A percentile compares a stretch with the other conserved stretches of the same genome.
These are phyloP conservation scores for Acacia confusa DNA, from an alignment of 306 rosid species.

Conservation along the genomic window DNA sequence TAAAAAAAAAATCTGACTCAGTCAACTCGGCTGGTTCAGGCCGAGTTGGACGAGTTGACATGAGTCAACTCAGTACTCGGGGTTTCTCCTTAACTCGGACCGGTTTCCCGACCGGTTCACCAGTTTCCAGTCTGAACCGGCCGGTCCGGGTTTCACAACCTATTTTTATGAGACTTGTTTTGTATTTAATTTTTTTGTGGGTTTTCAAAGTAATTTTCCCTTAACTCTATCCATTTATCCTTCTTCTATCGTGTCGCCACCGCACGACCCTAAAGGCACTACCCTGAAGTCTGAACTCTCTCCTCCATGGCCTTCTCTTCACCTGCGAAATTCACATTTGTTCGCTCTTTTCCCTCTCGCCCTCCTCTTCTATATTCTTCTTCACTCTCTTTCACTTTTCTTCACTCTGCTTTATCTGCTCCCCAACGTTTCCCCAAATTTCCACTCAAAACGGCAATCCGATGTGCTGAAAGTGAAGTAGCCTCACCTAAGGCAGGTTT, in stretches of 20 bases:
- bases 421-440: constrained; percentile 18
- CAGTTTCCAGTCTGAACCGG: no score
- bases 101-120: no score
- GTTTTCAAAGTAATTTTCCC: no score
- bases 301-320: constrained; percentile 46
- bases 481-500: constrained; percentile 25
- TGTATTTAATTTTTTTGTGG: no score
- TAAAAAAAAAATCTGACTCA: no score
- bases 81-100: no score
- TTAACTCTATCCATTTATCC: neutral
- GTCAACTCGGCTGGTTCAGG: no score
- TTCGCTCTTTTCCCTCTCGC: constrained; percentile 3
- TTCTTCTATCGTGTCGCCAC: neutral
- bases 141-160: no score
- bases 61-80: no score
- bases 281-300: neutral
- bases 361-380: constrained; percentile 1
- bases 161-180: no score
- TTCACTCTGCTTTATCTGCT: constrained; percentile 4
- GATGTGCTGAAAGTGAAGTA: constrained; percentile 44
- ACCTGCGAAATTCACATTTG: constrained; percentile 15
- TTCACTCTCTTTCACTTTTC: constrained; percentile 23
- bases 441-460: constrained; percentile 38
- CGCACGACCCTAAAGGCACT: constrained; percentile 18
- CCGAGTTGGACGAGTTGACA: no score